These are phyloP conservation scores for Pyricularia grisea DNA, from an alignment of 2,329 filamentous ascomycete species.

Conservation along the genomic window DNA sequence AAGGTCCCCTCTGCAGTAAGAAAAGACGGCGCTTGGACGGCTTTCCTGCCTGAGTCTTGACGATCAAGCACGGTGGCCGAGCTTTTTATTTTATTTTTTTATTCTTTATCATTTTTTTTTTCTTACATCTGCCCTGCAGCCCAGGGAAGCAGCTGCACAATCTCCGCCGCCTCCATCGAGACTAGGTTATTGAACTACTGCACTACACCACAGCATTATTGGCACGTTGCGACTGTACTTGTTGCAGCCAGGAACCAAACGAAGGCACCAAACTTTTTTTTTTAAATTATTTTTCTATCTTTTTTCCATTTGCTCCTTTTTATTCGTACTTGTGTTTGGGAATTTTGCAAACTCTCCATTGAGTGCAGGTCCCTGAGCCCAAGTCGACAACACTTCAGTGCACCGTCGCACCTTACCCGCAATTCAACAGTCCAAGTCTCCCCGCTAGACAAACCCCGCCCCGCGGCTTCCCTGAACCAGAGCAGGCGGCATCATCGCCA, in stretches of 20 bases:
- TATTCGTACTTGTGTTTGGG: too few species aligned
- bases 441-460: neutral
- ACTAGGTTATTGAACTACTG: neutral
- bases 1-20: neutral
- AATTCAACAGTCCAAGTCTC: neutral
- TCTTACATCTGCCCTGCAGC: neutral
- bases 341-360: neutral
- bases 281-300: neutral
- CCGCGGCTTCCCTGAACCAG: neutral
- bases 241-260: neutral
- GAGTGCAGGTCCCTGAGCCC: neutral
- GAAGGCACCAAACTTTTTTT: neutral
- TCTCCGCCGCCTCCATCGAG: neutral
- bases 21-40: slow-evolving; percentile 1
- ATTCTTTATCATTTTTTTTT: neutral
- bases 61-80: slow-evolving; percentile 2
- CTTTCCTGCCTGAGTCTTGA: neutral
- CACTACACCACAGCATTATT: neutral
- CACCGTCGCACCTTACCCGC: neutral
- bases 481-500: neutral
- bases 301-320: neutral
- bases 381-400: neutral
- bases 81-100: neutral
- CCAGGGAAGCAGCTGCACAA: neutral
- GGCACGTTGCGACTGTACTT: neutral